Evolutionary conservation across 78 protist species (phyloP), one percentile per base, ranked within the genome.

Genomic region (Speleostelium caveatum): DNA sequence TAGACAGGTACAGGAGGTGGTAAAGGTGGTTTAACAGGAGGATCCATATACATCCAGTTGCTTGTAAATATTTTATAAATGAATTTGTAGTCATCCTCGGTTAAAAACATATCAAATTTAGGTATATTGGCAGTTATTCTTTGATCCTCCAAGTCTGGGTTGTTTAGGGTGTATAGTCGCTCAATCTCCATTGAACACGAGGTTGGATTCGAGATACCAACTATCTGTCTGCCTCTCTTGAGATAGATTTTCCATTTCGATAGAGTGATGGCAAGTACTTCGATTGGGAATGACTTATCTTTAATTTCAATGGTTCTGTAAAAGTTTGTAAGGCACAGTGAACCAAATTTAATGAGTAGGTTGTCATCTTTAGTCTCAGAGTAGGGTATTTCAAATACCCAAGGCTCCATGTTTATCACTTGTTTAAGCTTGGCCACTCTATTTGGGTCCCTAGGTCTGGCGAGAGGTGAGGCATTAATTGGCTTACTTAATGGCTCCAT

Each of bases 401-500:
- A 83, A 49, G 91, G 79, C 30, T 67, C 75, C 91, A 83, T 83
- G 5, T 51, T 59, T 8, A 83, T 58, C 7, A 62, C 51, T 42
- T 83, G 91, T 58, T 58, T 30, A 71, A 83, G 24, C 33, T 72
- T 72, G 28, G 75, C 41, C 42, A 28, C 68, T 7, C 33, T 33
- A 28, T n/a, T 68, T 10, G 56, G 0, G 12, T 14, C n/a, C 26
- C 19, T 28, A 1, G 62, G 35, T 1, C 14, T 8, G 22, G 42
- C 30, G 30, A n/a, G 3, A 28, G 91, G 91, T 0, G 61, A 45
- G 5, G 55, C 28, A 22, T 62, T 69, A 21, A 83, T 30, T 7
- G 91, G 91, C 39, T 60, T 60, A 35, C 58, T 28, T n/a, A 83
- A 41, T 60, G 91, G 91, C 33, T 83, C 91, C 79, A 83, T 69